These are phyloP conservation scores for Camellia granthamiana DNA, from an alignment of 148 eudicot species.

Conservation along the genomic window DNA sequence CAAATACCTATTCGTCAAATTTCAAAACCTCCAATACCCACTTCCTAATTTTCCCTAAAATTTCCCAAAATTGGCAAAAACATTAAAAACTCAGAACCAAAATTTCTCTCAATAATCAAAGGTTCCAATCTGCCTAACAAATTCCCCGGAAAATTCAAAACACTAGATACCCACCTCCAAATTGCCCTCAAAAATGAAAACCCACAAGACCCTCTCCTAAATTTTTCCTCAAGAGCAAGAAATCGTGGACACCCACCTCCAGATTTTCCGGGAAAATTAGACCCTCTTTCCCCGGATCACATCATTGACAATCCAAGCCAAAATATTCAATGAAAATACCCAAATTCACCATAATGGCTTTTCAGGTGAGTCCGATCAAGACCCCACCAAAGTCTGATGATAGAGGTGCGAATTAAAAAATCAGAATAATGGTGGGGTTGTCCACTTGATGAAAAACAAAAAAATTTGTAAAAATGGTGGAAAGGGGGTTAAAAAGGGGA, in stretches of 20 bases:
- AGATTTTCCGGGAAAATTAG: constrained; percentile 19
- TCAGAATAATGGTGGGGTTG: not conserved
- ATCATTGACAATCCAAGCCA: constrained; percentile 9
- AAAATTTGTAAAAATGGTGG: too few relatives aligned
- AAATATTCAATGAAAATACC: not conserved
- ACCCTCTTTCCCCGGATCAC: constrained; percentile 1
- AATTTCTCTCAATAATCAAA: constrained; percentile 10
- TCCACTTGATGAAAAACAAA: not conserved
- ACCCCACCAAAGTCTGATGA: not conserved
- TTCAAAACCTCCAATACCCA: not conserved
- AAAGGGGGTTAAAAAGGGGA: not conserved
- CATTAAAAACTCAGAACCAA: not conserved
- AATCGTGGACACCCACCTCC: constrained; percentile 25
- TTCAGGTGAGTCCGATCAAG: not conserved
- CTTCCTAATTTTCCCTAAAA: not conserved
- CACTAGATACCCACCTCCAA: constrained; percentile 8
- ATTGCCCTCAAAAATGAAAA: constrained; percentile 13
- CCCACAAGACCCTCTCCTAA: constrained; percentile 18
- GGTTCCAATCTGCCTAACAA: constrained; percentile 7
- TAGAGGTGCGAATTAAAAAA: not conserved
- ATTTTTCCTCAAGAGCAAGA: not conserved
- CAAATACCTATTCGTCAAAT: not conserved
- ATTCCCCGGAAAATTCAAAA: constrained; percentile 24
- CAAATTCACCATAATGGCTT: not conserved
- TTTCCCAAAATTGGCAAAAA: not conserved